A percentile compares a stretch with the other conserved stretches of the same genome.
phyloP scores from a whole-genome alignment of 1,284 basidiomycete genomes.

The Exobasidium cylindrosporum region DNA sequence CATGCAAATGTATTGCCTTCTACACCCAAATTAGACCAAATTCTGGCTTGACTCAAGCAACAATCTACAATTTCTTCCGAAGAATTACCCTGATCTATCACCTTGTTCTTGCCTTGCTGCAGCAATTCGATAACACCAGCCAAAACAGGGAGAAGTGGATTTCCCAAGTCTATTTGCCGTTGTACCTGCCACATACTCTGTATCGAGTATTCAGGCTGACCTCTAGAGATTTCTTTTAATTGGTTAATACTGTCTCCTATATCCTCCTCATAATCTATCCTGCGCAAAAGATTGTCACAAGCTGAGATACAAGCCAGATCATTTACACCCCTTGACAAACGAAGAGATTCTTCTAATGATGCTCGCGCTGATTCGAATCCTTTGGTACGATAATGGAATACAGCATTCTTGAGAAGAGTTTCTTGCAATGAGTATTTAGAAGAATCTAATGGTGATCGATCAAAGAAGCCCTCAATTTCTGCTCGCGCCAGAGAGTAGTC shows the following conservation, averaged over 20 bases:
- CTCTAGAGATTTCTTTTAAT: not conserved
- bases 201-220: not conserved
- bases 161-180: not conserved
- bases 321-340: not conserved
- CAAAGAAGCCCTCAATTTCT: conserved; percentile 5
- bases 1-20: not conserved
- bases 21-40: not conserved
- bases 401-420: conserved; percentile 2
- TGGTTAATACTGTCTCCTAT: not conserved
- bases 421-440: not conserved
- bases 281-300: conserved; percentile 8
- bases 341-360: conserved; percentile 3
- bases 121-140: not conserved
- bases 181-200: not conserved
- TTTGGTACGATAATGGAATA: conserved; percentile 6
- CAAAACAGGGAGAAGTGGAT: not conserved
- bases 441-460: not conserved
- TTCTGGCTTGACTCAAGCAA: not conserved
- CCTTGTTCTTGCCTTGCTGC: not conserved
- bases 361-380: conserved; percentile 4
- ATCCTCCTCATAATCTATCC: conserved; percentile 2
- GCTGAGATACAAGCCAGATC: not conserved
- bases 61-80: not conserved
- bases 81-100: not conserved
- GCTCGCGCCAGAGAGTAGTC: conserved; percentile 8